Evolutionary conservation across 2,329 filamentous ascomycete species (phyloP).

Genomic region (Fusarium tanahbumbuense): DNA sequence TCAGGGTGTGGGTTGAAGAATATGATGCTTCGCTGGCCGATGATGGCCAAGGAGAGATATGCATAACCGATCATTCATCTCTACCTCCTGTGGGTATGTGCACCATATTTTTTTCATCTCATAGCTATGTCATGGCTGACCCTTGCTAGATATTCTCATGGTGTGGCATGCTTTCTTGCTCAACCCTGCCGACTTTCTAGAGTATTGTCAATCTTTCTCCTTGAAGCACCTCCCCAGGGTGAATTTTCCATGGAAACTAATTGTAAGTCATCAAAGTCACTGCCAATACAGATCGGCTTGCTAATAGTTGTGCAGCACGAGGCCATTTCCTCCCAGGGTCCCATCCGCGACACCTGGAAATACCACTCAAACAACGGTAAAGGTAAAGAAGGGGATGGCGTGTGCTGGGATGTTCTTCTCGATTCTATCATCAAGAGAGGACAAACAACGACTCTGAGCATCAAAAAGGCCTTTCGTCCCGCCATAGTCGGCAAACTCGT

Average conservation of each 20-base stretch:
- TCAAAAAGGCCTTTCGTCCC: background rate
- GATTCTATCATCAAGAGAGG: conserved; percentile 12
- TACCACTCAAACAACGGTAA: conserved; percentile 7
- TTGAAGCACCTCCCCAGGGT: conserved; percentile 13
- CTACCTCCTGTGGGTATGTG: conserved; percentile 33
- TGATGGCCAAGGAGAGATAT: background rate
- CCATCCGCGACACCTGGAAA: conserved; percentile 22
- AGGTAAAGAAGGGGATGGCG: background rate
- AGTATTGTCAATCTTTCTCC: conserved; percentile 8
- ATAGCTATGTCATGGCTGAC: background rate
- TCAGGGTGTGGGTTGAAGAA: conserved; percentile 34
- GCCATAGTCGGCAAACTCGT: conserved; percentile 5
- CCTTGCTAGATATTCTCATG: conserved; percentile 29
- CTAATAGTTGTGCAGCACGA: conserved; percentile 26
- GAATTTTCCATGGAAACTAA: conserved; percentile 31
- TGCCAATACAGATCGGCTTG: no score
- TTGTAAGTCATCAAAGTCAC: conserved; percentile 2
- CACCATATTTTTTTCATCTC: no score
- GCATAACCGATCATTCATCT: conserved; percentile 4
- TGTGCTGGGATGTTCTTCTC: conserved; percentile 8
- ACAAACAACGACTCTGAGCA: background rate
- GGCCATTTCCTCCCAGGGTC: conserved; percentile 27
- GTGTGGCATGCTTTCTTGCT: conserved; percentile 40
- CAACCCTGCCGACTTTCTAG: conserved; percentile 28
- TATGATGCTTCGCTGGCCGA: conserved; percentile 14